Base-by-base conservation (phyloP, 208 protist species). In the Zelonia costaricensis region DNA sequence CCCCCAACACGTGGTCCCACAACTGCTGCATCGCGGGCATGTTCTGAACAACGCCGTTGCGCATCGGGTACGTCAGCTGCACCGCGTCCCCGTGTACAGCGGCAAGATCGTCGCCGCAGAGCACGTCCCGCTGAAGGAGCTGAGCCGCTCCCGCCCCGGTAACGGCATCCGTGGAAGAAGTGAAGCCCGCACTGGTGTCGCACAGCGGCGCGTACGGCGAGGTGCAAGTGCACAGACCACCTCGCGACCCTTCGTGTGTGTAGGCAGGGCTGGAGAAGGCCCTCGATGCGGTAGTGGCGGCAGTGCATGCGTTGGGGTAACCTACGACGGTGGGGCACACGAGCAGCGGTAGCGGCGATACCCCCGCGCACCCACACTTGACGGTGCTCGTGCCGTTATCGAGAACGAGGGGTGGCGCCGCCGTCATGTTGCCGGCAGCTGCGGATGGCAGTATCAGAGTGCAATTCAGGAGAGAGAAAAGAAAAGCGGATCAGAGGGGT, bases 1-100 rank as follows among this genome's bases (percentile, higher is more conserved):
- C 63, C 10, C 82, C 63, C 75, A 98, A 97, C 12, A 93, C 91
- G 73, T 98, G 97, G 70, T 99, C 88, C 96, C 97, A 99, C 13
- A 99, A 47, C 49, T 97, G 78, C 43, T 83, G 42, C 92, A 99
- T 98, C 64, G 98, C 97, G 12, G 98, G 94, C 97, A 98, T 99
- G 78, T 97, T 90, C 35, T 85, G 80, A 53, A 99, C 84, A 33
- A 99, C 93, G 45, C 98, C 98, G 74, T 99, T 98, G 20, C 91
- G 78, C 3, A 99, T 75, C 10, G 98, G 98, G 72, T 99, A 98
- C 15, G 55, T 93, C 36, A 97, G 82, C 53, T 64, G 31, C 18
- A 25, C 53, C 9, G 36, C 28, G 1, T 16, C 30, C n/a, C 22
- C 38, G 25, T 28, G 27, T 44, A 49, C 31, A 1, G 51, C 62